These are phyloP conservation scores for Prototheca wickerhamii DNA, from an alignment of 163 green algal species.

Conservation along the genomic window DNA sequence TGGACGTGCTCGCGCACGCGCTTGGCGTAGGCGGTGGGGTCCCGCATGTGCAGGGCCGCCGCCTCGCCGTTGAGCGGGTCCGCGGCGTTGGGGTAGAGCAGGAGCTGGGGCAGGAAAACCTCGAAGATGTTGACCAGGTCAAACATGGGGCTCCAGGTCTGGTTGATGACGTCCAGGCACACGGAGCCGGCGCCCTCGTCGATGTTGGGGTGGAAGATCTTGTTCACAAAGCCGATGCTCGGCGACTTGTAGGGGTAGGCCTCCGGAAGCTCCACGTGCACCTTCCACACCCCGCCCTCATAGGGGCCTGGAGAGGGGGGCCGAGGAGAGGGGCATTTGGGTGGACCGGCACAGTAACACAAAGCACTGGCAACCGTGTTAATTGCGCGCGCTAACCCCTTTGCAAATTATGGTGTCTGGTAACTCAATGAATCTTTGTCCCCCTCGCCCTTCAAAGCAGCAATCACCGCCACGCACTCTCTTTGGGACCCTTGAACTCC, in stretches of 20 bases:
- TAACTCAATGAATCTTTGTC: slow-evolving; percentile 2
- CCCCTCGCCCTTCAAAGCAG: not conserved
- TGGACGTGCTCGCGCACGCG: slow-evolving; percentile 83
- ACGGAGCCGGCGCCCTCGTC: slow-evolving; percentile 90
- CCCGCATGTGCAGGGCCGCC: slow-evolving; percentile 91
- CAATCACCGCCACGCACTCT: slow-evolving; percentile 63
- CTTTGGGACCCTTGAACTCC: slow-evolving; percentile 81
- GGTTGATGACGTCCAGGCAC: slow-evolving; percentile 99
- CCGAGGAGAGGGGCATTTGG: not conserved
- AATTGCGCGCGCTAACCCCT: too few relatives aligned
- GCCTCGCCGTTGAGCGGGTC: slow-evolving; percentile 98
- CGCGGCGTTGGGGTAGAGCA: slow-evolving; percentile 96
- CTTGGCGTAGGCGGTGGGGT: slow-evolving; percentile 78
- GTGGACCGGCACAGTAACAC: not conserved
- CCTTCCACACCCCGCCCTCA: slow-evolving; percentile 86
- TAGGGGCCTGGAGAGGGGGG: slow-evolving; percentile 77
- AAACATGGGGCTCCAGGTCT: slow-evolving; percentile 99
- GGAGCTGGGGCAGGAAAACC: slow-evolving; percentile 95
- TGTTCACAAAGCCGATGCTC: slow-evolving; percentile 97
- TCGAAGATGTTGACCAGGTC: slow-evolving; percentile 99
- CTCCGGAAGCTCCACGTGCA: slow-evolving; percentile 96
- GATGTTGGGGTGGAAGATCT: slow-evolving; percentile 98
- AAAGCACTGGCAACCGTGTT: too few relatives aligned
- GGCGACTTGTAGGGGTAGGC: slow-evolving; percentile 98
- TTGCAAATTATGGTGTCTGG: too few relatives aligned